phyloP scores from a whole-genome alignment of 177 flowering plant species.

The Tripterygium wilfordii region DNA sequence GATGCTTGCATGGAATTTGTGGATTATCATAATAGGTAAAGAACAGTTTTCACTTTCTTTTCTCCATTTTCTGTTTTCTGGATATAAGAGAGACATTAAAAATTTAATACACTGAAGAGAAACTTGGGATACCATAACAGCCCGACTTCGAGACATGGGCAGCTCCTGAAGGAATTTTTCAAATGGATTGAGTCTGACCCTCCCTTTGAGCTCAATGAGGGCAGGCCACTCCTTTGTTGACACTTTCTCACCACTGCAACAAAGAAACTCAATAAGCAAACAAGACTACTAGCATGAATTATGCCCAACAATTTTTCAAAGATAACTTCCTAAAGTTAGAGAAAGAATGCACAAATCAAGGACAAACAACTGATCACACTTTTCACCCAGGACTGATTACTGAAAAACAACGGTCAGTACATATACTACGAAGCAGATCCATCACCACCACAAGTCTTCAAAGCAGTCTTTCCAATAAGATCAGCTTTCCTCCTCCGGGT shows the following conservation, averaged over 20 bases:
- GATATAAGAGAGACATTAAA: background rate
- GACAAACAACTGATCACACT: too few species aligned
- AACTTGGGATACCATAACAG: constrained; percentile 73
- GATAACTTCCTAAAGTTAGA: background rate
- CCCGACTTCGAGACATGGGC: constrained; percentile 85
- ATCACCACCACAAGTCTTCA: too few species aligned
- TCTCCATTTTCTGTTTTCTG: background rate
- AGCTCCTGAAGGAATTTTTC: constrained; percentile 88
- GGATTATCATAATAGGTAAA: too few species aligned
- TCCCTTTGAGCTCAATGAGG: constrained; percentile 82
- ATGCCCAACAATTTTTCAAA: background rate
- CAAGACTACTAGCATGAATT: background rate
- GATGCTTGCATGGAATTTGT: too few species aligned
- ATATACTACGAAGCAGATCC: too few species aligned
- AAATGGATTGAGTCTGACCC: constrained; percentile 90
- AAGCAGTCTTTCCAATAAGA: too few species aligned
- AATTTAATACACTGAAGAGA: constrained; percentile 8
- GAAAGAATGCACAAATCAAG: too few species aligned
- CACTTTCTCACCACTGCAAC: constrained; percentile 87
- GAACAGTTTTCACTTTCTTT: too few species aligned
- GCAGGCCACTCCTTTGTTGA: constrained; percentile 70
- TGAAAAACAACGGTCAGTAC: too few species aligned
- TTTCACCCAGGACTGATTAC: too few species aligned
- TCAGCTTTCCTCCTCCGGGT: too few species aligned
- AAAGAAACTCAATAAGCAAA: constrained; percentile 5